A percentile compares a stretch with the other conserved stretches of the same genome.
Conservation (phyloP, 768 basidiomycete genomes). For the Phanerochaete sordida region DNA sequence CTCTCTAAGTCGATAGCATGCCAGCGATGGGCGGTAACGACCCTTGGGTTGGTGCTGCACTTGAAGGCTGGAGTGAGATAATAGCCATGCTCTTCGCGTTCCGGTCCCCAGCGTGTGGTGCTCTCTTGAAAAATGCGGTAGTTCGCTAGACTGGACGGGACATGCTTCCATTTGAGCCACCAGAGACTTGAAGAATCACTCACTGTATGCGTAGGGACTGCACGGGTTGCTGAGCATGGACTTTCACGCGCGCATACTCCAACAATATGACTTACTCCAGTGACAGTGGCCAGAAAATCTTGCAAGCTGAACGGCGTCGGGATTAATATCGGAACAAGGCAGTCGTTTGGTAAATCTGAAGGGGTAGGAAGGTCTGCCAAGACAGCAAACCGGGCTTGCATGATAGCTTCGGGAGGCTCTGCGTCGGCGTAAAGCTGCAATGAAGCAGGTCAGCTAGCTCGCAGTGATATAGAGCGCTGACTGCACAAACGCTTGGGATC, state of each 20-base stretch:
- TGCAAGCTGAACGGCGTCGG: conserved; percentile 62
- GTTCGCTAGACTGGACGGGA: conserved; percentile 49
- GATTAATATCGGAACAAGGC: conserved; percentile 64
- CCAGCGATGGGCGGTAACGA: conserved; percentile 77
- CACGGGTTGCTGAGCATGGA: background rate
- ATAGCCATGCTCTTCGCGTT: conserved; percentile 81
- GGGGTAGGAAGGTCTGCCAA: conserved; percentile 65
- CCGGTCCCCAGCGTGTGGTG: conserved; percentile 77
- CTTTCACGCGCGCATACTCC: background rate
- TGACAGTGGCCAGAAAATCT: conserved; percentile 60
- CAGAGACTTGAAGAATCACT: conserved; percentile 18
- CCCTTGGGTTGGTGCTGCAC: conserved; percentile 76
- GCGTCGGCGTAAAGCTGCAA: no score
- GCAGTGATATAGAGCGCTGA: background rate
- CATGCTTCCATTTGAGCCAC: background rate
- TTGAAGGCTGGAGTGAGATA: conserved; percentile 71
- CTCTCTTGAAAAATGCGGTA: conserved; percentile 64
- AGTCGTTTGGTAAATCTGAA: conserved; percentile 56
- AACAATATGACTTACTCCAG: conserved; percentile 52
- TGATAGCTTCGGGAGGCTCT: conserved; percentile 29
- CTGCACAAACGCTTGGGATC: background rate
- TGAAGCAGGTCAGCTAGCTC: no score
- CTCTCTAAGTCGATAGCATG: conserved; percentile 56
- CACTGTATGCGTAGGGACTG: conserved; percentile 60
- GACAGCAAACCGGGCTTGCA: conserved; percentile 51